These are phyloP conservation scores for Astrothelium subdiscretum DNA, from an alignment of 495 filamentous ascomycete genomes.

Conservation along the genomic window DNA sequence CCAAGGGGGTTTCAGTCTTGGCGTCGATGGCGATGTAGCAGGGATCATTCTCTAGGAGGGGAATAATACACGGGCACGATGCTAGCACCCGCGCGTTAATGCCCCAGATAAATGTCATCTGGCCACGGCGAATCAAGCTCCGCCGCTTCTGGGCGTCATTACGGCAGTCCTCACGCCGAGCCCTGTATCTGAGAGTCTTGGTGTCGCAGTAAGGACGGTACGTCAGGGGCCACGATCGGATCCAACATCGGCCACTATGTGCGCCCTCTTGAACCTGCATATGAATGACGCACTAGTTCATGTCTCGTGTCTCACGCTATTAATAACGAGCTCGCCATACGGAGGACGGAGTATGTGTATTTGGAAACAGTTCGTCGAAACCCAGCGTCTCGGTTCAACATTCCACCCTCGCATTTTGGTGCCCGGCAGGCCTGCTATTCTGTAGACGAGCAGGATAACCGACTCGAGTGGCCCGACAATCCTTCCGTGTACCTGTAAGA, in stretches of 20 bases:
- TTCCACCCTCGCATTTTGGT: too few relatives aligned
- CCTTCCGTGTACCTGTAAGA: background rate
- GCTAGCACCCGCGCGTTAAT: background rate
- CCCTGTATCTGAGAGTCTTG: background rate
- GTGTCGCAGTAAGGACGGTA: too few relatives aligned
- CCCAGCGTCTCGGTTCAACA: background rate
- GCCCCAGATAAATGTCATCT: background rate
- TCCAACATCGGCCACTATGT: background rate
- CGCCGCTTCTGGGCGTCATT: too few relatives aligned
- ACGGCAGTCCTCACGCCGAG: background rate
- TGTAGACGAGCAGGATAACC: too few relatives aligned
- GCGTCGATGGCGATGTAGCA: background rate
- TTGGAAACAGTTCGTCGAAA: background rate
- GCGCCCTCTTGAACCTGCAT: background rate
- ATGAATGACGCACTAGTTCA: background rate
- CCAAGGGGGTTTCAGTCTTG: background rate
- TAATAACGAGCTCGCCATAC: too few relatives aligned
- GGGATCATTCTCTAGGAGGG: background rate
- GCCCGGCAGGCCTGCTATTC: too few relatives aligned
- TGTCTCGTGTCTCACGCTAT: background rate
- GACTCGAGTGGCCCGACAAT: background rate
- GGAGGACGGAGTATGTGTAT: too few relatives aligned
- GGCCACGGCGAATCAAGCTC: background rate
- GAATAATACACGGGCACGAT: background rate
- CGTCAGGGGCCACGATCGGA: background rate